phyloP scores from a whole-genome alignment of 73 alveolate genomes.

The Tetrahymena borealis region DNA sequence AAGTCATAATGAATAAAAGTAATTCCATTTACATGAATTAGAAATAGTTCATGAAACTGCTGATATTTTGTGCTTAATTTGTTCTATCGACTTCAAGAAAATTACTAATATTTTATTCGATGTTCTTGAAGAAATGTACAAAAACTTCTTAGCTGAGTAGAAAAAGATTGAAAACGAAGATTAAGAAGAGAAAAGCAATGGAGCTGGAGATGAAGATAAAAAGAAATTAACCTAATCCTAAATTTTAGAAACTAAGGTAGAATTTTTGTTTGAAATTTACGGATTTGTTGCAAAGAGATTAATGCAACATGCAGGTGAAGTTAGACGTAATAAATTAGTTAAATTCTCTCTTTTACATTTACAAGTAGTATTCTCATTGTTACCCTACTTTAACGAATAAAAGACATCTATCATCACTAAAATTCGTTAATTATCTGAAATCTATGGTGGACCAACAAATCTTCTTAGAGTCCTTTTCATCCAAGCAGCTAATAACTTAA shows the following conservation, averaged over 20 bases:
- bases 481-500: not conserved
- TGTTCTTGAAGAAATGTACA: not conserved
- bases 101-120: not conserved
- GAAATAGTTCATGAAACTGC: slow-evolving; percentile 1
- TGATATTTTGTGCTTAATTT: not conserved
- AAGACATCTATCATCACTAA: not conserved
- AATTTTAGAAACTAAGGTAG: not conserved
- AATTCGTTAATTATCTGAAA: not conserved
- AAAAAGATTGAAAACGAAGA: not conserved
- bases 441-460: not conserved
- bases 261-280: not conserved
- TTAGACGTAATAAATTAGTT: not conserved
- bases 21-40: not conserved
- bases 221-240: not conserved
- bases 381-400: not conserved
- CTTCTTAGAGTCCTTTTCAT: not conserved
- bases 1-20: not conserved
- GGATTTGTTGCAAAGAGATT: not conserved
- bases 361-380: not conserved
- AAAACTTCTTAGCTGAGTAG: not conserved
- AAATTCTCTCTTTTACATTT: not conserved
- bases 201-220: not conserved
- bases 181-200: not conserved
- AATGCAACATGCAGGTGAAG: not conserved
- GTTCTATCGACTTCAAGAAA: not conserved